Conservation (phyloP, 176 grass and related monocot species). For the Carex parvula region DNA sequence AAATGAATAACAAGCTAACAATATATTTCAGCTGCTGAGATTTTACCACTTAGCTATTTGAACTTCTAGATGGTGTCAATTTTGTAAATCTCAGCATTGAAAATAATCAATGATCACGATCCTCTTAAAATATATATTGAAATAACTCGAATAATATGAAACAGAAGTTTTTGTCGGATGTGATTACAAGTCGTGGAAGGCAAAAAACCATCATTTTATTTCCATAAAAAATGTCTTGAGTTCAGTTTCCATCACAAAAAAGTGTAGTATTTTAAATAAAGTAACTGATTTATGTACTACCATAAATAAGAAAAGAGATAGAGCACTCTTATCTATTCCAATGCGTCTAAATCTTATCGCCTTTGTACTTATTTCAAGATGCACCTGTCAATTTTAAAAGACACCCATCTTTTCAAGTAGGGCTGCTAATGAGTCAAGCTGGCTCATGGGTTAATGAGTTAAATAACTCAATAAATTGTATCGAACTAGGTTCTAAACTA, state of each 20-base stretch:
- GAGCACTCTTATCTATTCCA: background rate
- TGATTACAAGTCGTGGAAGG: background rate
- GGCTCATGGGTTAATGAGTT: too few species aligned
- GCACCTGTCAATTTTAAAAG: background rate
- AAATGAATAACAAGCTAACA: background rate
- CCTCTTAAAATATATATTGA: background rate
- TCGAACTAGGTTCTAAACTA: too few species aligned
- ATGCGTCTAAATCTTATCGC: background rate
- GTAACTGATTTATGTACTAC: background rate
- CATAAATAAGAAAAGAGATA: background rate
- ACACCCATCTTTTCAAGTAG: background rate
- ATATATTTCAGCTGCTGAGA: background rate
- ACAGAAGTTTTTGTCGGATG: background rate
- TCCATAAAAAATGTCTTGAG: background rate
- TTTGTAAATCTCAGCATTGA: background rate
- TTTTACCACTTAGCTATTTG: background rate
- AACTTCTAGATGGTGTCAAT: background rate
- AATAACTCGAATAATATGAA: background rate
- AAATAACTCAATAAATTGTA: too few species aligned
- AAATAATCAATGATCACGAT: background rate
- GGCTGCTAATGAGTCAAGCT: too few species aligned
- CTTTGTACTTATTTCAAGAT: slow-evolving; percentile 9
- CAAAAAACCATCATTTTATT: background rate
- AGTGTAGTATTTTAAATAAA: background rate
- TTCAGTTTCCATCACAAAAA: background rate